Base-by-base conservation (phyloP, 23 red algal genomes). In the Gracilaria caudata region DNA sequence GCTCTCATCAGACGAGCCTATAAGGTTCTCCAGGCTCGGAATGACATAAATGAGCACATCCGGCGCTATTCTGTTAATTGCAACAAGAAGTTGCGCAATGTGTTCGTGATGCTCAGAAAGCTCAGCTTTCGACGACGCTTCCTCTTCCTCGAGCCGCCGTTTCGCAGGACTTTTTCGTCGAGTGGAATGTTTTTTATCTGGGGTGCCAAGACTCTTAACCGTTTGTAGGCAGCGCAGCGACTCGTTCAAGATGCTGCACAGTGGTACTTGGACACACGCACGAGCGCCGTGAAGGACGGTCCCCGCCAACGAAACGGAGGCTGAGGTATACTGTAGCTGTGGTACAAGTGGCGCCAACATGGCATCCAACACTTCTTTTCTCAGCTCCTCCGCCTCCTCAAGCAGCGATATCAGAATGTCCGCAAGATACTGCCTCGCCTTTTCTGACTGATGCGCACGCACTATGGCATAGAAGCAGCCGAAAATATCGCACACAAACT, bases 11-110 rank as follows among this genome's bases (percentile, higher is more conserved):
- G 76, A 28, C 43, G 87, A 80, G 13, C 36, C 73, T 46, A 91
- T 60, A 5, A 53, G 77, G 19, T 40, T 53, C 26, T 91, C 76
- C 35, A 91, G 45, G 68, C 68, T 91, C 10, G 87, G 87, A 47
- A 91, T 71, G 57, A 82, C 87, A 46, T 91, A 91, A 19, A 91
- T 91, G 41, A 91, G 78, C 37, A 81, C 56, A 51, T 91, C 87
- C 9, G 87, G 87, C 10, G 78, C 87, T 23, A 91, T 66, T 51
- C 60, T 51, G 63, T 91, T 81, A 26, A 91, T 82, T 0, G 77
- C 36, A 36, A 91, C 61, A 23, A 91, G 38, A 37, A 91, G 33
- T 26, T 91, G 73, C 14, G 60, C 78, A 45, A 91, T 81, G 37
- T 82, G 87, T 28, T 81, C 44, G 46, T 82, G 87, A 33, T 91